Base-by-base conservation (phyloP, 1,284 basidiomycete genomes). In the Phellinidium pouzarii region DNA sequence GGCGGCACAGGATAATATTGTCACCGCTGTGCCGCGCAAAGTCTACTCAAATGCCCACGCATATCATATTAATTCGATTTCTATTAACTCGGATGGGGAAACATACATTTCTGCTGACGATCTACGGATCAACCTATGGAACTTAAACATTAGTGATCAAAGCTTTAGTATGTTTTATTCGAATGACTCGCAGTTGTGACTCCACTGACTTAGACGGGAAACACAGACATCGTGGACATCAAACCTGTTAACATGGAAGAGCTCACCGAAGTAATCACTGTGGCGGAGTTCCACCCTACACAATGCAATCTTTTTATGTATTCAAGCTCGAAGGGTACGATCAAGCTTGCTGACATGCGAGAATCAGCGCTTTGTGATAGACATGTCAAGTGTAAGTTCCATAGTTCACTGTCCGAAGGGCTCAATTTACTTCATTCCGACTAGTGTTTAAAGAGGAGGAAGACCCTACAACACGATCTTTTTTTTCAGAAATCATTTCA, bases 161-260 rank as follows among this genome's bases (percentile, higher is more conserved):
- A 97, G 94, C 70, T 99, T 99, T 71, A 99, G 95, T 97, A 62
- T 67, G 93, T 81, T 17, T 22, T 25, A 12, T n/a, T 12, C 14
- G 2, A 8, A 7, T 34, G 9, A 8, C 14, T 7, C 31, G 31
- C 31, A 7, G 6, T 22, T 17, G n/a, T n/a, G n/a, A n/a, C n/a
- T n/a, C n/a, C n/a, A n/a, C n/a, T n/a, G n/a, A n/a, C n/a, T n/a
- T n/a, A n/a, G n/a, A n/a, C n/a, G n/a, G n/a, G n/a, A n/a, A n/a
- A n/a, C n/a, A n/a, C 25, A 98, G 94, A 99, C 73, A 98, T 99
- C 65, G 94, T 99, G 59, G 96, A 99, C 71, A 99, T 99, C 80
- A 99, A 99, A 69, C 96, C 96, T 0, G 87, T 93, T 64, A 99
- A 99, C 72, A 99, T 99, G 96, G 96, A 99, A 66, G 96, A 99